Evolutionary conservation across 2,329 filamentous ascomycete species (phyloP), one percentile per base, ranked within the genome.

Genomic region (Amylocarpus encephaloides): DNA sequence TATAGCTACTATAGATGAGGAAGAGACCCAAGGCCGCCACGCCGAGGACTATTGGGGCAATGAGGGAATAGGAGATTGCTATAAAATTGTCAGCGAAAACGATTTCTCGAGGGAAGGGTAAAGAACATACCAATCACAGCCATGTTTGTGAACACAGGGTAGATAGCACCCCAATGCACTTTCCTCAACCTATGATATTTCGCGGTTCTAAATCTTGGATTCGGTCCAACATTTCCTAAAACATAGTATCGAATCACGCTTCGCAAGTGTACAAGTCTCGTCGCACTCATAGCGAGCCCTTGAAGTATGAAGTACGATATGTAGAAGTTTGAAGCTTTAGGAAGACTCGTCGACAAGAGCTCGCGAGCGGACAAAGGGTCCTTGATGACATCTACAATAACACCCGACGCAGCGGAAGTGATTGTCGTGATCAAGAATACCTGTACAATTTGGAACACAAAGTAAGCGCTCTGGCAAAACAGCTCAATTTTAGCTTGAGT

Each of bases 391-490:
- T 72, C 55, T 1, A 68, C 69, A 1, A 78, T 71, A 1, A 78
- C 75, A 13, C 78, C 73, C 7, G 78, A 73, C 11, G 81, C 82
- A 2, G 80, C 77, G 11, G 80, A 83, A 5, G 80, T 73, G 16
- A 86, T 54, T 0, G 83, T 85, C 2, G 80, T 78, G n/a, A 86
- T 75, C 34, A 86, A 68, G 67, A 86, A 86, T 16, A 85, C 80
- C 60, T 86, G 82, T 13, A 85, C 69, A 34, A 86, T 73, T 59
- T 80, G 76, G 62, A 80, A 80, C 35, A 73, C 71, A 56, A 84
- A 86, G 67, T 81, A 86, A 60, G 72, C 78, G 60, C 80, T 83
- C 58, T 86, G 79, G 0, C 78, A 77, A 12, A 76, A 77, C 18
- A 85, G 66, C 59, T 86, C 83, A 7, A 83, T 73, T 3, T 75